Conservation (phyloP, 306 rosid genomes). For the Inga oerstediana region DNA sequence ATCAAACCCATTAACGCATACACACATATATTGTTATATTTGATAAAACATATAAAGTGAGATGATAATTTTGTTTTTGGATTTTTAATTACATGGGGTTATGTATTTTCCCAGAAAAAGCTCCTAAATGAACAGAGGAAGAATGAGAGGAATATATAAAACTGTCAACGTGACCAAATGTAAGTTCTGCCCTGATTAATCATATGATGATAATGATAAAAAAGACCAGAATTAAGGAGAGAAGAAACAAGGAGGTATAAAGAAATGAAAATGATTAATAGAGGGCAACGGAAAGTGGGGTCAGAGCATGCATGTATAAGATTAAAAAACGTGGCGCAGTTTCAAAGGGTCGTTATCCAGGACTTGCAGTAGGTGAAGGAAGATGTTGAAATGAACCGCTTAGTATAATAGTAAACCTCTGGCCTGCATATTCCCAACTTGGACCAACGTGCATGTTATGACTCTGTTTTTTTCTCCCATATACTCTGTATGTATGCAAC, state of each 20-base stretch:
- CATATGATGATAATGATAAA: background rate
- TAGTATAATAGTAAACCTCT: background rate
- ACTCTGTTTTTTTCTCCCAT: background rate
- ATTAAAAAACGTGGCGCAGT: constrained; percentile 21
- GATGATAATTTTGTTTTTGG: background rate
- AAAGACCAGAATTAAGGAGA: background rate
- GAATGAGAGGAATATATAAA: background rate
- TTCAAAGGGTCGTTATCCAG: constrained; percentile 20
- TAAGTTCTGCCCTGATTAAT: background rate
- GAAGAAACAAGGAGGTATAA: background rate
- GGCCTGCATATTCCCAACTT: constrained; percentile 20
- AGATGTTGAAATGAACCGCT: constrained; percentile 18
- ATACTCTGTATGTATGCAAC: background rate
- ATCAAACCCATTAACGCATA: background rate
- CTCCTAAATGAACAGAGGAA: background rate
- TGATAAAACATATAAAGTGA: background rate
- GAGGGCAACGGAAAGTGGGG: background rate
- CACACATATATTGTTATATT: background rate
- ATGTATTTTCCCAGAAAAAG: background rate
- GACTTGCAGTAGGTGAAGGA: constrained; percentile 35
- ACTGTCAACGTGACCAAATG: constrained; percentile 34
- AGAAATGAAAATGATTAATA: constrained; percentile 1
- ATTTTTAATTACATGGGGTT: background rate
- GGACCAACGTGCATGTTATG: background rate
- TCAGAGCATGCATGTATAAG: background rate